Evolutionary conservation across 345 rosid genomes (phyloP).

Genomic region (Passiflora organensis): DNA sequence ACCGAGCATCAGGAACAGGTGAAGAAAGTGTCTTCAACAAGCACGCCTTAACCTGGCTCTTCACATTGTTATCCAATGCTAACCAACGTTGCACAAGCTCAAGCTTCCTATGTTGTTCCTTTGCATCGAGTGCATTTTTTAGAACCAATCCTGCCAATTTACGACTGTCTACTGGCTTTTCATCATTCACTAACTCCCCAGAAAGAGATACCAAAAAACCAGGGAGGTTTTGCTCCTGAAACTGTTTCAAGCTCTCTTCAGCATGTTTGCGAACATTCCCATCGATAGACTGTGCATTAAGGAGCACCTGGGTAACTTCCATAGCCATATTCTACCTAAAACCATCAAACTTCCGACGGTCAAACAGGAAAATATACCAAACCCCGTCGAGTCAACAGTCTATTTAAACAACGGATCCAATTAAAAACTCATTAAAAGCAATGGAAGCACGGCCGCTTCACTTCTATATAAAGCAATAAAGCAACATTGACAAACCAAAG

Average conservation of each 20-base stretch:
- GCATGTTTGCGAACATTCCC: slow-evolving; percentile 63
- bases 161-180: slow-evolving; percentile 69
- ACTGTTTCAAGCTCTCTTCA: slow-evolving; percentile 63
- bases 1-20: slow-evolving; percentile 52
- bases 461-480: too few species aligned
- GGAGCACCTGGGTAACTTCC: slow-evolving; percentile 69
- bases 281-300: slow-evolving; percentile 70
- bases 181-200: slow-evolving; percentile 59
- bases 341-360: slow-evolving; percentile 2
- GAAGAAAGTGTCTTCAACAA: slow-evolving; percentile 58
- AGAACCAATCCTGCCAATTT: slow-evolving; percentile 65
- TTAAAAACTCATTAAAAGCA: too few species aligned
- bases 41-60: slow-evolving; percentile 52
- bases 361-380: too few species aligned
- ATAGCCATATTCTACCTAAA: slow-evolving; percentile 28
- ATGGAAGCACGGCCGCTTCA: too few species aligned
- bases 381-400: too few species aligned
- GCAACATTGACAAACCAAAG: background rate
- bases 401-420: too few species aligned
- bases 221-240: slow-evolving; percentile 65
- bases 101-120: slow-evolving; percentile 60
- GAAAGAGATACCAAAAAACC: slow-evolving; percentile 57
- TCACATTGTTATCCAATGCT: slow-evolving; percentile 43
- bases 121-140: slow-evolving; percentile 68
- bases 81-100: slow-evolving; percentile 74